Evolutionary conservation across 208 protist genomes (phyloP), one percentile per base, ranked within the genome.

Genomic region (Acanthamoeba royreba): DNA sequence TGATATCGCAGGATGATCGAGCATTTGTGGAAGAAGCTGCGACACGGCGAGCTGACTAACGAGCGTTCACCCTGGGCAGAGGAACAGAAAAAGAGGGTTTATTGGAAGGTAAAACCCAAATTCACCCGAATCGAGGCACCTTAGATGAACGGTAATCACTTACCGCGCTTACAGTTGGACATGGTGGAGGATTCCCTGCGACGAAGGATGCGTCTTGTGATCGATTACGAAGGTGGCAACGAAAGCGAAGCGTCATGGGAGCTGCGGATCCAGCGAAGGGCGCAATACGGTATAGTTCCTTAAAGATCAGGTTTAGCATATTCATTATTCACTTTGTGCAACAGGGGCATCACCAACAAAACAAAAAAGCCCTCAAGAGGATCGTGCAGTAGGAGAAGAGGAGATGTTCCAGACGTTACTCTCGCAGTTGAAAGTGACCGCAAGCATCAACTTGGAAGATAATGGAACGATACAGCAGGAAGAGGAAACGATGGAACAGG

Each of bases 81-180:
- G 15, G 47, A 88, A 31, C 38, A n/a, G 43, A 63, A 31, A 22
- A 61, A 61, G 49, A 88, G 31, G 28, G 19, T 61, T 17, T 88
- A 40, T 46, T 88, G 79, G 79, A 88, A 88, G 79, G 79, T 88
- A n/a, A n/a, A n/a, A n/a, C n/a, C n/a, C n/a, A n/a, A n/a, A n/a
- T n/a, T n/a, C n/a, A n/a, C n/a, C n/a, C n/a, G n/a, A n/a, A n/a
- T n/a, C n/a, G n/a, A n/a, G n/a, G n/a, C n/a, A n/a, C n/a, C n/a
- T n/a, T n/a, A n/a, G n/a, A n/a, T n/a, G n/a, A n/a, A n/a, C n/a
- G n/a, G n/a, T n/a, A n/a, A n/a, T n/a, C n/a, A n/a, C n/a, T n/a
- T n/a, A n/a, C n/a, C n/a, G n/a, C n/a, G 35, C 13, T 17, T 2
- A 40, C 15, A 88, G 79, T 58, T 88, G 43, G 79, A 88, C 15